These are phyloP conservation scores for Stephania japonica DNA, from an alignment of 164 flowering plant species.

Conservation along the genomic window DNA sequence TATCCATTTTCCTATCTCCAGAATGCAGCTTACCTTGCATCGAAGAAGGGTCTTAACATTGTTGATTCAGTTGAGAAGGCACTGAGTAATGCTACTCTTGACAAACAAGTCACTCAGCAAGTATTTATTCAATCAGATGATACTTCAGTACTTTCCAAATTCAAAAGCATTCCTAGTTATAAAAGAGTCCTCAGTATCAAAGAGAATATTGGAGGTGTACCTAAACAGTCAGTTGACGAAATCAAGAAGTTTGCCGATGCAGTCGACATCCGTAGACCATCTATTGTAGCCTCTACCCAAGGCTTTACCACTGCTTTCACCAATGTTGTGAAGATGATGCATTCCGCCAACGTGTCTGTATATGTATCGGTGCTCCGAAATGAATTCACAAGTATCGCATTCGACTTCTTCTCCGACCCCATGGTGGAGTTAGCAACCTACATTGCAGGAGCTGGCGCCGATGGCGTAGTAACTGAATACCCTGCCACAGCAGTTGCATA, in stretches of 20 bases:
- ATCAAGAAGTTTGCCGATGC: constrained; percentile 71
- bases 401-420: constrained; percentile 76
- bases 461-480: constrained; percentile 72
- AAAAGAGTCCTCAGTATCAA: constrained; percentile 39
- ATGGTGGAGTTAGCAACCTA: constrained; percentile 52
- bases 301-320: constrained; percentile 33
- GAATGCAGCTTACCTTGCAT: constrained; percentile 89
- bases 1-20: constrained; percentile 19
- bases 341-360: constrained; percentile 63
- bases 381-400: constrained; percentile 44
- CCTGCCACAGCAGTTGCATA: constrained; percentile 78
- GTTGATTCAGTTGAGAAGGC: constrained; percentile 45
- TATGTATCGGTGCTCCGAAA: constrained; percentile 50
- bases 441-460: constrained; percentile 26
- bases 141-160: constrained; percentile 55
- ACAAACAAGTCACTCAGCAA: constrained; percentile 59
- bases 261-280: constrained; percentile 40
- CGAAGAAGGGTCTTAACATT: constrained; percentile 63
- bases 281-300: constrained; percentile 20
- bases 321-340: constrained; percentile 40
- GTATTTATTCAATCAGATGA: constrained; percentile 80
- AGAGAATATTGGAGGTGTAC: constrained; percentile 38
- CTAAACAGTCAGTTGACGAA: constrained; percentile 44
- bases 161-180: constrained; percentile 41
- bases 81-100: constrained; percentile 58